These are phyloP conservation scores for Colletotrichum ledebouriae DNA, from an alignment of 2,329 filamentous ascomycete genomes.

Conservation along the genomic window DNA sequence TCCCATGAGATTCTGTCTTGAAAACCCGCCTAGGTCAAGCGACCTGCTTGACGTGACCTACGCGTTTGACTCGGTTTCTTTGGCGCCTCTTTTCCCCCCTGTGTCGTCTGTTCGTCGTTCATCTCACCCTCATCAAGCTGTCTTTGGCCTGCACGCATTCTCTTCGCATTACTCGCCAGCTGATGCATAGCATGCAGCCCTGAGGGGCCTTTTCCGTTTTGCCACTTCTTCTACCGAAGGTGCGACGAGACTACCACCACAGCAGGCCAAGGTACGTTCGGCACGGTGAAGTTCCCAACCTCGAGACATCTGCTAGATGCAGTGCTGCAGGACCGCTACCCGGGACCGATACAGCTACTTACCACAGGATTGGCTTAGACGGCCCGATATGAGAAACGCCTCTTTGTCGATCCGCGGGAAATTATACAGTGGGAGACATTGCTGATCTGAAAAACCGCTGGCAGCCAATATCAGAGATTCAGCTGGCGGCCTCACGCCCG, in stretches of 20 bases:
- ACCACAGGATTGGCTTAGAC: not conserved
- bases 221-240: no score
- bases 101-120: no score
- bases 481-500: slow-evolving; percentile 25
- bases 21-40: slow-evolving; percentile 8
- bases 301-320: not conserved
- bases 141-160: no score
- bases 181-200: no score
- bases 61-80: no score
- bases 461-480: not conserved
- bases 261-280: no score
- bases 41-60: slow-evolving; percentile 17
- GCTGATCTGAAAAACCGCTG: slow-evolving; percentile 17
- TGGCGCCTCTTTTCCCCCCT: no score
- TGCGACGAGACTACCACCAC: no score
- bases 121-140: no score
- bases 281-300: no score
- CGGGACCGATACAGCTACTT: not conserved
- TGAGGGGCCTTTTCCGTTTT: no score
- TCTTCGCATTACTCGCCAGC: no score
- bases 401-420: slow-evolving; percentile 14
- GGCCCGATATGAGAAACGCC: slow-evolving; percentile 26
- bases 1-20: slow-evolving; percentile 21
- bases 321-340: not conserved
- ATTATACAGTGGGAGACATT: not conserved